Conservation (phyloP, 306 rosid genomes). For the Cercis canadensis region DNA sequence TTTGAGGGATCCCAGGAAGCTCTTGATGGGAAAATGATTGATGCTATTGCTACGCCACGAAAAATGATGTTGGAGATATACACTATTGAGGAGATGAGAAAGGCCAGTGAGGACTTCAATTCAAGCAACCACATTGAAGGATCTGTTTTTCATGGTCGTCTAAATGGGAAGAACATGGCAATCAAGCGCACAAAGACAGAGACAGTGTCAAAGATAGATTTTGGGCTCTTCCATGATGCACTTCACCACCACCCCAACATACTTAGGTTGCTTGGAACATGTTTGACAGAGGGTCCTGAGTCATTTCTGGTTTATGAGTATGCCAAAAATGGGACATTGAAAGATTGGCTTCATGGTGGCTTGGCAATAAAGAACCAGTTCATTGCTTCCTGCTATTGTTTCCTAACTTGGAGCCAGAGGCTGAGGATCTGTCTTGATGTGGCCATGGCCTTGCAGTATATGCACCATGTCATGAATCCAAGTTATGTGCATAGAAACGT, state of each 20-base stretch:
- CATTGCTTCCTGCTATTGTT: constrained; percentile 89
- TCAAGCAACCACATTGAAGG: constrained; percentile 83
- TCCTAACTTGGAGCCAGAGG: constrained; percentile 90
- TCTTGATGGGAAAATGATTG: constrained; percentile 47
- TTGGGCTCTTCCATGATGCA: constrained; percentile 57
- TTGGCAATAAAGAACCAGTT: constrained; percentile 91
- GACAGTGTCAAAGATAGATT: constrained; percentile 55
- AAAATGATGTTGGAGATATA: constrained; percentile 63
- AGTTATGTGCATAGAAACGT: constrained; percentile 72
- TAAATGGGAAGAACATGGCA: constrained; percentile 82
- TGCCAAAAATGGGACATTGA: constrained; percentile 81
- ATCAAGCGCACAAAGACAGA: constrained; percentile 55
- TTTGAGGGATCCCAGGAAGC: constrained; percentile 68
- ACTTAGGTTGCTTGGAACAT: constrained; percentile 66
- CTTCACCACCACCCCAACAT: constrained; percentile 82
- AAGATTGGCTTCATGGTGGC: constrained; percentile 96
- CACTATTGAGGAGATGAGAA: constrained; percentile 63
- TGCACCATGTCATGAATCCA: constrained; percentile 82
- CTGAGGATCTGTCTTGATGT: constrained; percentile 79
- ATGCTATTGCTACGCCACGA: constrained; percentile 33
- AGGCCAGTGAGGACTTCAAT: constrained; percentile 82
- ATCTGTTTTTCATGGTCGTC: constrained; percentile 73
- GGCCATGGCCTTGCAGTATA: constrained; percentile 74
- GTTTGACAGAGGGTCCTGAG: constrained; percentile 57
- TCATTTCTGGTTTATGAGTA: constrained; percentile 77